Percentiles rank a stretch among this genome's conserved stretches.
Evolutionary conservation across 2,329 filamentous ascomycete species (phyloP).

Genomic region (Cryphonectria radicalis): DNA sequence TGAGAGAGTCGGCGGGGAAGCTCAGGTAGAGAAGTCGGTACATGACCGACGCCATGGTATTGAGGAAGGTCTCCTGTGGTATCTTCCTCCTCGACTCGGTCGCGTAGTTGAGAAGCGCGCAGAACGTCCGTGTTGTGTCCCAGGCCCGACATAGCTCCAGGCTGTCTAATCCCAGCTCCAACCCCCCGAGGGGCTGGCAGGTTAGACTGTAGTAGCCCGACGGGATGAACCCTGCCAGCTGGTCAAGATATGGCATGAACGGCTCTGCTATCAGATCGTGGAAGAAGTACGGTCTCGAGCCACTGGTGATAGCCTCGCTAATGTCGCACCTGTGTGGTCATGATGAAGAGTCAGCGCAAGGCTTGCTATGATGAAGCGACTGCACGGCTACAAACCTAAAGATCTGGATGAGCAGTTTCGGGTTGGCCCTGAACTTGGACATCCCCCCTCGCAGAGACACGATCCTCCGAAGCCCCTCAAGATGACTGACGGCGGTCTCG

Average conservation of each 20-base stretch:
- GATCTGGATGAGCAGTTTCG: conserved; percentile 43
- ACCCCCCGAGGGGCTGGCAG: neutral
- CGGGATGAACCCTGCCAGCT: neutral
- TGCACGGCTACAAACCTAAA: conserved; percentile 34
- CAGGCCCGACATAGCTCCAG: conserved; percentile 31
- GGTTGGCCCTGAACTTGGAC: conserved; percentile 35
- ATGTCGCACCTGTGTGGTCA: conserved; percentile 17
- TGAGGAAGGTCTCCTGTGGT: conserved; percentile 31
- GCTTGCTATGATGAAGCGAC: too few species aligned
- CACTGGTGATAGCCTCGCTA: conserved; percentile 13
- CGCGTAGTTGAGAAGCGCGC: conserved; percentile 34
- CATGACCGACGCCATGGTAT: conserved; percentile 44
- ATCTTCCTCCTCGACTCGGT: conserved; percentile 29
- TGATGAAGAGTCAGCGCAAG: neutral
- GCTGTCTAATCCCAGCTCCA: conserved; percentile 18
- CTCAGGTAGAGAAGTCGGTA: conserved; percentile 45
- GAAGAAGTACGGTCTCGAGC: conserved; percentile 15
- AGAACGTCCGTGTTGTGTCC: conserved; percentile 33
- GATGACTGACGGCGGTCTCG: conserved; percentile 38
- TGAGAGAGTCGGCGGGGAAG: conserved; percentile 35
- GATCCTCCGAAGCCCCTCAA: conserved; percentile 44
- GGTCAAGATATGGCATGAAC: conserved; percentile 7
- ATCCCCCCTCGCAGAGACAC: conserved; percentile 44
- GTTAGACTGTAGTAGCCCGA: neutral
- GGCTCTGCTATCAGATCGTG: conserved; percentile 2